phyloP scores from a whole-genome alignment of 192 early-diverging fungal genomes.

The Allomyces arbusculus region DNA sequence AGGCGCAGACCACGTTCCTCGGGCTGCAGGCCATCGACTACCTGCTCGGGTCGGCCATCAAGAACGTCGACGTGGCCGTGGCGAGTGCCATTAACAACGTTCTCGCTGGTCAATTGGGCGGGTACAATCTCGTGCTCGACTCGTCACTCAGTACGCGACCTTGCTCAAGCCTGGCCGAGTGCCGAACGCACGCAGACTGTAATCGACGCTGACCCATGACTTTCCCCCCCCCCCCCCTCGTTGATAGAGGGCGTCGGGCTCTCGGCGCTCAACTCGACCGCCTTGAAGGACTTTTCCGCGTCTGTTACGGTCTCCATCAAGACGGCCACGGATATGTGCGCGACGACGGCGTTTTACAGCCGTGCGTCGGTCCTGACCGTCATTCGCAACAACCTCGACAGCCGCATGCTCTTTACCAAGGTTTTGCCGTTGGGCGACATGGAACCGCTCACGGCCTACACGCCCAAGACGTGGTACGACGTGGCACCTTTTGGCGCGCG shows the following conservation, averaged over 20 bases:
- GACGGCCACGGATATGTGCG: not conserved
- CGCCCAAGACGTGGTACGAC: not conserved
- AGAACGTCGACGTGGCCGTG: not conserved
- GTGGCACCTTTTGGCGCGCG: not conserved
- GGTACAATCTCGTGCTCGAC: not conserved
- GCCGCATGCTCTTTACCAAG: too few species aligned
- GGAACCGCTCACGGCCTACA: not conserved
- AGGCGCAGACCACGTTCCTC: slow-evolving; percentile 5
- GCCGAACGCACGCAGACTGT: too few species aligned
- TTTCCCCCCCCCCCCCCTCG: not conserved
- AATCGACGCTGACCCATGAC: too few species aligned
- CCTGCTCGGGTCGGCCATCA: not conserved
- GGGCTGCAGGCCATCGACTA: not conserved
- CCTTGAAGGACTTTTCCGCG: not conserved
- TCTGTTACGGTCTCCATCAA: not conserved
- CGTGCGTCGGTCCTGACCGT: too few species aligned
- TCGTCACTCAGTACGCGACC: not conserved
- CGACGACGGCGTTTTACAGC: not conserved
- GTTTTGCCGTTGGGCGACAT: not conserved
- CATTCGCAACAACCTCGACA: too few species aligned
- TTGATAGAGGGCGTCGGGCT: not conserved
- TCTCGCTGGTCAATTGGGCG: not conserved
- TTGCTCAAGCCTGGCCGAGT: not conserved
- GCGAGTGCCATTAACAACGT: not conserved
- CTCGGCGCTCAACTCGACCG: not conserved